Evolutionary conservation across 441 rosid species (phyloP), one percentile per base, ranked within the genome.

Genomic region (Syzygium syzygioides): DNA sequence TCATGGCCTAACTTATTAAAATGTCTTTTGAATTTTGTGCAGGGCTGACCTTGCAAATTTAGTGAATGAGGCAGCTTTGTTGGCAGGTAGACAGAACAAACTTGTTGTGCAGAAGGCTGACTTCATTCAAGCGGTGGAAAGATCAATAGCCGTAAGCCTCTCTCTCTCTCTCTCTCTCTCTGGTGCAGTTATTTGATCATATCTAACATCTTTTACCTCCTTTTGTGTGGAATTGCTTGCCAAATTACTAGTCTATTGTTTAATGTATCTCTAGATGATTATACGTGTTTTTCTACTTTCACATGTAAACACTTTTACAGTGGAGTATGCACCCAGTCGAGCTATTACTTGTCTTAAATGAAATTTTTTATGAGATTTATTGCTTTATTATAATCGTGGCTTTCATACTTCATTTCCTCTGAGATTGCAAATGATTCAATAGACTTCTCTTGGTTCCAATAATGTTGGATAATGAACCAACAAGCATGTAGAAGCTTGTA

Each of bases 31-130:
- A 86, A 48, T 86, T 45, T 90, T 79, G 85, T 91, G 88, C 95
- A 98, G 99, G 93, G 99, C 99, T 85, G 99, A 98, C 92, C 99
- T 98, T 89, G 99, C 99, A 79, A 98, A 98, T 93, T 89, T 98
- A 92, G 99, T 98, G 87, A 98, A 98, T 90, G 99, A 98, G 94
- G 99, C 99, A 90, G 99, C 99, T 87, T 90, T 98, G 89, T 94
- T 98, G 89, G 99, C 99, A 88, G 99, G 99, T 91, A 95, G 99
- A 90, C 92, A 93, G 86, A 96, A 91, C 92, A 97, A 98, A 95
- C 80, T 88, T 45, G 91, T 93, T 45, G 99, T 98, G 79, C 98
- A 95, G 68, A 98, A 93, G 94, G 86, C 90, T 87, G 99, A 98
- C 94, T 98, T 98, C 91, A 96, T 97, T 92, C 96, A 96, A 34